These are phyloP conservation scores for Termitomyces sp. DNA, from an alignment of 768 basidiomycete genomes.

Conservation along the genomic window DNA sequence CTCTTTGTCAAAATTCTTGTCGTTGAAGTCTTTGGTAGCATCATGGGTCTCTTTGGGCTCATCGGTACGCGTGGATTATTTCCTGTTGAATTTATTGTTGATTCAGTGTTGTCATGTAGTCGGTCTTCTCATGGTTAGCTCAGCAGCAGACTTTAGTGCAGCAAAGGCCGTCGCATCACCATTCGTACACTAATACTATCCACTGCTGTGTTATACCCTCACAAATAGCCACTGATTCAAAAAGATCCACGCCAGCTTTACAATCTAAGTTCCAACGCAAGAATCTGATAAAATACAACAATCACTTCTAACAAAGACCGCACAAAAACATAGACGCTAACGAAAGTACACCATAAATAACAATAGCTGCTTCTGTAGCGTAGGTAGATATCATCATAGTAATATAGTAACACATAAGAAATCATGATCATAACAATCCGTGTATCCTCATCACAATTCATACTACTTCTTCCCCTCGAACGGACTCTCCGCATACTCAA, in stretches of 20 bases:
- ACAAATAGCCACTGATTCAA: not conserved
- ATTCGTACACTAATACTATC: conserved; percentile 29
- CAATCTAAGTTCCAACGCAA: not conserved
- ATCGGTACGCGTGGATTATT: conserved; percentile 67
- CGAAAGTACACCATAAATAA: not conserved
- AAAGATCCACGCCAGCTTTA: too few relatives aligned
- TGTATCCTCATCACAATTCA: not conserved
- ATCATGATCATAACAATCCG: not conserved
- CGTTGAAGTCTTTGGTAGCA: conserved; percentile 91
- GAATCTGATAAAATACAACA: not conserved
- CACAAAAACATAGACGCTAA: not conserved
- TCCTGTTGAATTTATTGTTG: not conserved
- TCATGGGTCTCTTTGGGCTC: conserved; percentile 88
- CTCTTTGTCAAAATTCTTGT: conserved; percentile 97
- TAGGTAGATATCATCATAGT: too few relatives aligned
- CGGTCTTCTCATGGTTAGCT: conserved; percentile 75
- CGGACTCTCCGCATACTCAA: conserved; percentile 74
- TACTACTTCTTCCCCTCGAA: conserved; percentile 51
- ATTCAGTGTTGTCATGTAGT: conserved; percentile 39
- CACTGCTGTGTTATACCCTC: conserved; percentile 12
- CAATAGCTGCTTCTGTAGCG: too few relatives aligned
- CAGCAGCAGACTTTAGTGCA: conserved; percentile 54
- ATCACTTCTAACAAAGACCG: not conserved
- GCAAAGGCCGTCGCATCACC: conserved; percentile 34
- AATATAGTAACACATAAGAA: not conserved